phyloP scores from a whole-genome alignment of 2,329 filamentous ascomycete genomes.

The Xylaria hypoxylon region DNA sequence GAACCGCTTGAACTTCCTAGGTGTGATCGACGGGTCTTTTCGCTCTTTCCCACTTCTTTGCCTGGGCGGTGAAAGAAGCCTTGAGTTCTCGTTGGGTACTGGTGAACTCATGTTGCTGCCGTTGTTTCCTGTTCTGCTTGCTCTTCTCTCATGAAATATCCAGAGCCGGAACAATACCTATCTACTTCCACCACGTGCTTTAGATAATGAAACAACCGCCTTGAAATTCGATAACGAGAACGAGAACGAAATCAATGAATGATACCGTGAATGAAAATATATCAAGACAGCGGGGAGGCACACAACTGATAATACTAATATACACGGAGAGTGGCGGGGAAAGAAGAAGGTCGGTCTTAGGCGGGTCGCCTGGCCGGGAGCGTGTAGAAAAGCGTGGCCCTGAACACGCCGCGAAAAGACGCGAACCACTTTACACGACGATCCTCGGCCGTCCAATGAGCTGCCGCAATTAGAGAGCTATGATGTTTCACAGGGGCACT shows the following conservation, averaged over 20 bases:
- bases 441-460: constrained; percentile 28
- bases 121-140: not conserved
- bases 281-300: constrained; percentile 3
- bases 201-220: constrained; percentile 6
- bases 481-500: constrained; percentile 29
- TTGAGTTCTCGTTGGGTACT: constrained; percentile 37
- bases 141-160: constrained; percentile 1
- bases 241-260: too few relatives aligned
- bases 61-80: constrained; percentile 46
- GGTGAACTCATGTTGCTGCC: constrained; percentile 37
- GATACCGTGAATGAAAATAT: constrained; percentile 9
- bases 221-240: constrained; percentile 8
- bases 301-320: constrained; percentile 29
- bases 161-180: constrained; percentile 2
- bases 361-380: constrained; percentile 5
- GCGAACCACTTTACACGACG: constrained; percentile 42
- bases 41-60: constrained; percentile 56
- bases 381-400: constrained; percentile 35
- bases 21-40: constrained; percentile 64
- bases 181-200: constrained; percentile 13
- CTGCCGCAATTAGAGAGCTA: constrained; percentile 13
- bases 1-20: constrained; percentile 65
- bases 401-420: constrained; percentile 39
- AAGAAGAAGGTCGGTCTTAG: constrained; percentile 18
- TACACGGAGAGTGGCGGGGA: constrained; percentile 40